A percentile compares a stretch with the other conserved stretches of the same genome.
phyloP scores from a whole-genome alignment of 805 yeast species.

The Alloascoidea hylecoeti region DNA sequence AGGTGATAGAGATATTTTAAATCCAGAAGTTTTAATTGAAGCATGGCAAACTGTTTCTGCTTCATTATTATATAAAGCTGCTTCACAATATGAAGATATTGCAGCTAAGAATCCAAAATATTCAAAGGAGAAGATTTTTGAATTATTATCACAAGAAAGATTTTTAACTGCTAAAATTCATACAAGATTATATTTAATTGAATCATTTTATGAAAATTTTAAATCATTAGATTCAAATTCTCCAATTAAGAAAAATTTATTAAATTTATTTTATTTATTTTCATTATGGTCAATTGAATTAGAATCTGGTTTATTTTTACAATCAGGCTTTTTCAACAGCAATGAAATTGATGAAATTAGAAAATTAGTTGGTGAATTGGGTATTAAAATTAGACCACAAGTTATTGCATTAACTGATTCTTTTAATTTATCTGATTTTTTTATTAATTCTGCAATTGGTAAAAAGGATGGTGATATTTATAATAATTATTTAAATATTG shows the following conservation, averaged over 20 bases:
- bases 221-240: slow-evolving; percentile 17
- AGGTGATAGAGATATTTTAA: slow-evolving; percentile 11
- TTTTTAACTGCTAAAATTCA: slow-evolving; percentile 24
- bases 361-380: slow-evolving; percentile 26
- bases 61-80: slow-evolving; percentile 18
- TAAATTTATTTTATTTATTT: slow-evolving; percentile 43
- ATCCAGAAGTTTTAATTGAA: slow-evolving; percentile 14
- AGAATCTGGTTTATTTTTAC: slow-evolving; percentile 60
- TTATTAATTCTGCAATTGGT: slow-evolving; percentile 76
- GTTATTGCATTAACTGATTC: slow-evolving; percentile 75
- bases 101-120: slow-evolving; percentile 12
- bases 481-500: slow-evolving; percentile 53
- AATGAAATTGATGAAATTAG: slow-evolving; percentile 28
- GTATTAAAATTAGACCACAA: slow-evolving; percentile 43
- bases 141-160: slow-evolving; percentile 22
- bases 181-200: slow-evolving; percentile 20
- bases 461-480: slow-evolving; percentile 72
- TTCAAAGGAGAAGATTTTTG: slow-evolving; percentile 19
- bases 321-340: slow-evolving; percentile 40
- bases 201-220: slow-evolving; percentile 21
- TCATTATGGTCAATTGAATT: slow-evolving; percentile 54
- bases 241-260: slow-evolving; percentile 32
- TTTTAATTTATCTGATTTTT: slow-evolving; percentile 67
- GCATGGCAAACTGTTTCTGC: slow-evolving; percentile 23
- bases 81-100: slow-evolving; percentile 13